These are phyloP conservation scores for Boletales sp. DNA, from an alignment of 768 basidiomycete genomes.

Conservation along the genomic window DNA sequence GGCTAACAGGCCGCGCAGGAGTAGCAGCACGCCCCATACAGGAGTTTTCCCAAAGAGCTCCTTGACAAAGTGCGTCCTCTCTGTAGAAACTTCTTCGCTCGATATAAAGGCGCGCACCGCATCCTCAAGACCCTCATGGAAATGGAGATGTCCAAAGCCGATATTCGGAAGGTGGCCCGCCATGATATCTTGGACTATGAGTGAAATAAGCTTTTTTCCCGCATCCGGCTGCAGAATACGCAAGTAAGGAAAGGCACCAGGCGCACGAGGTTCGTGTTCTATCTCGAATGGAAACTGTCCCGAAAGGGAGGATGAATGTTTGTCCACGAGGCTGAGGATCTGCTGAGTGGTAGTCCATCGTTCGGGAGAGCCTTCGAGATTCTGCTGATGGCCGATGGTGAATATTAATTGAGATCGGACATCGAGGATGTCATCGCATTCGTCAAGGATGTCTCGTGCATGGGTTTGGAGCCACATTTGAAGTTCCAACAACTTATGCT, in stretches of 20 bases:
- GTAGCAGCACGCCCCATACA: constrained; percentile 19
- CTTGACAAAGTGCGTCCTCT: neutral
- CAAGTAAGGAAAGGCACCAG: constrained; percentile 7
- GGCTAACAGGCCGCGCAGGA: constrained; percentile 31
- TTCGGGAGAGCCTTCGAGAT: constrained; percentile 38
- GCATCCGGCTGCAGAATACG: constrained; percentile 11
- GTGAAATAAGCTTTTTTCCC: constrained; percentile 3
- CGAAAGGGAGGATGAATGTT: constrained; percentile 3
- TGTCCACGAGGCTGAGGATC: constrained; percentile 17
- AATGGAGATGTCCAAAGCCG: neutral
- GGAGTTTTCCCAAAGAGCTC: neutral
- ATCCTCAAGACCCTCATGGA: neutral
- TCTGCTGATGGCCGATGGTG: constrained; percentile 35
- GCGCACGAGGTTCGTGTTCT: constrained; percentile 6
- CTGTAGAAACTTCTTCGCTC: neutral
- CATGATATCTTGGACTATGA: constrained; percentile 8
- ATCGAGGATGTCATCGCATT: constrained; percentile 26
- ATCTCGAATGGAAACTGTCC: neutral
- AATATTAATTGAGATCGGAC: constrained; percentile 48
- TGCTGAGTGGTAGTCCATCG: constrained; percentile 41
- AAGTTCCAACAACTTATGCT: constrained; percentile 19
- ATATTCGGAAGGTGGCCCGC: constrained; percentile 5
- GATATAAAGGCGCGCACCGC: constrained; percentile 15
- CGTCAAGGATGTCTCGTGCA: constrained; percentile 19
- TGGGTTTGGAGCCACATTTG: constrained; percentile 18